A percentile compares a stretch with the other conserved stretches of the same genome.
Conservation (phyloP, 257 asterid species). For the Gentiana macrophylla region DNA sequence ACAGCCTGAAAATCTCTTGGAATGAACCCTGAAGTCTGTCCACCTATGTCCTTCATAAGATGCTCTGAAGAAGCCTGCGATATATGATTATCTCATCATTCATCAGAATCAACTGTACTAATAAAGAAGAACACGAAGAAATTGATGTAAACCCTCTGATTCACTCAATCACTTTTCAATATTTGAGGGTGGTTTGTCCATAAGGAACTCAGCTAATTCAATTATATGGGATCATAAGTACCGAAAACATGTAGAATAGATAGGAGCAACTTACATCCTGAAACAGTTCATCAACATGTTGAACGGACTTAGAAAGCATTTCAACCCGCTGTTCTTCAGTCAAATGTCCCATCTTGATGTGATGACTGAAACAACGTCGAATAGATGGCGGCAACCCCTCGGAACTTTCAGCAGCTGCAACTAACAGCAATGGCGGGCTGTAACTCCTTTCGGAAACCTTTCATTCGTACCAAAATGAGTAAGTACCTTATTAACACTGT, state of each 20-base stretch:
- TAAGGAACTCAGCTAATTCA: background rate
- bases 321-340: conserved; percentile 75
- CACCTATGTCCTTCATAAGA: conserved; percentile 73
- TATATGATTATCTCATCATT: conserved; percentile 19
- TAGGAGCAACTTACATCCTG: conserved; percentile 39
- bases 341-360: conserved; percentile 65
- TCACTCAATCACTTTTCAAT: background rate
- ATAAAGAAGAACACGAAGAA: background rate
- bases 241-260: conserved; percentile 10
- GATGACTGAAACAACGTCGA: conserved; percentile 93
- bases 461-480: conserved; percentile 19
- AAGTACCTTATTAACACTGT: conserved; percentile 1
- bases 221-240: background rate
- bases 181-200: background rate
- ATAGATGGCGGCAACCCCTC: conserved; percentile 90
- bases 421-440: conserved; percentile 63
- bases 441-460: conserved; percentile 30
- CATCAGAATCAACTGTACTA: conserved; percentile 23
- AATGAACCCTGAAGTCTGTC: conserved; percentile 97
- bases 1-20: conserved; percentile 89
- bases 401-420: conserved; percentile 74
- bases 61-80: conserved; percentile 61
- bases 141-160: background rate
- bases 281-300: conserved; percentile 43
- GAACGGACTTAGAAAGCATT: conserved; percentile 62